Percentiles rank a stretch among this genome's conserved stretches.
Conservation (phyloP, 352 stramenopile species). For the Pythium apleroticum region DNA sequence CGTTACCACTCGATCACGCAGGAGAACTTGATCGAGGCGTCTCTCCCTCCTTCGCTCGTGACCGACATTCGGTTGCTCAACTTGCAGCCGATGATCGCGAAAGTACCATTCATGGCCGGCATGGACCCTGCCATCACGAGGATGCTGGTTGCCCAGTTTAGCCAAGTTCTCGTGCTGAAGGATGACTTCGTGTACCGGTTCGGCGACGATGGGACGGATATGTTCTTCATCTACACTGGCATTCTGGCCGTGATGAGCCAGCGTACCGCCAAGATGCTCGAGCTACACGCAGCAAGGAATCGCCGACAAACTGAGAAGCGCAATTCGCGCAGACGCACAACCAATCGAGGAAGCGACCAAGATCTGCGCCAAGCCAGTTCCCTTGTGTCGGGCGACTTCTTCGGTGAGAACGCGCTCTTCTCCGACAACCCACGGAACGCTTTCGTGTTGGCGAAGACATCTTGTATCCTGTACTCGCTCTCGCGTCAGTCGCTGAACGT, state of each 20-base stretch:
- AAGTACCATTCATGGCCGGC: conserved; percentile 51
- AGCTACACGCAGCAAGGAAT: neutral
- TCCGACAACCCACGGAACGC: conserved; percentile 39
- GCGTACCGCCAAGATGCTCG: conserved; percentile 2
- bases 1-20: conserved; percentile 58
- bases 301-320: neutral
- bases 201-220: conserved; percentile 51
- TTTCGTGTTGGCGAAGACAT: conserved; percentile 42
- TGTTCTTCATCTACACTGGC: conserved; percentile 62
- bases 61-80: conserved; percentile 55
- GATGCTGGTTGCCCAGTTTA: conserved; percentile 53
- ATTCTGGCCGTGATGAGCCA: conserved; percentile 36
- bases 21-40: conserved; percentile 43
- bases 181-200: conserved; percentile 50
- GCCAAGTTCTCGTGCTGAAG: conserved; percentile 45
- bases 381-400: conserved; percentile 37
- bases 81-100: conserved; percentile 50
- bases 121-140: conserved; percentile 45
- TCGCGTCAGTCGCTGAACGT: conserved; percentile 45
- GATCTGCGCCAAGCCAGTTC: conserved; percentile 34
- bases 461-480: conserved; percentile 47
- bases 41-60: conserved; percentile 47
- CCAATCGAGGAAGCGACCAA: neutral
- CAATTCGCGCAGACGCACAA: neutral
- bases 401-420: conserved; percentile 53